These are phyloP conservation scores for Beauveria caledonica DNA, from an alignment of 2,329 filamentous ascomycete genomes.

Conservation along the genomic window DNA sequence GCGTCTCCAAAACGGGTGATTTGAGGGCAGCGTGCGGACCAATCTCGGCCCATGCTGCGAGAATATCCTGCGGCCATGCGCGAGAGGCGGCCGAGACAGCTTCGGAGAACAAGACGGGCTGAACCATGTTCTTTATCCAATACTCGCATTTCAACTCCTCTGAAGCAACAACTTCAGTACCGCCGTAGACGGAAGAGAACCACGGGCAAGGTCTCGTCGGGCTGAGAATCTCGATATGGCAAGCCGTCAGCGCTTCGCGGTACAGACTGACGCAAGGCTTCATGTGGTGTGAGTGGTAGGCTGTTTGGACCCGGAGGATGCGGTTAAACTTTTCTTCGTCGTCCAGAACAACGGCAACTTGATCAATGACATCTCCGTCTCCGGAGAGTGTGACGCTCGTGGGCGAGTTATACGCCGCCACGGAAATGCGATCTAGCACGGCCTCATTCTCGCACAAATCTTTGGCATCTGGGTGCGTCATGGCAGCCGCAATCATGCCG, in stretches of 20 bases:
- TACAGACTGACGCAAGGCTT: background rate
- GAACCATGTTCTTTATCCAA: slow-evolving; percentile 10
- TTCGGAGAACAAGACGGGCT: slow-evolving; percentile 6
- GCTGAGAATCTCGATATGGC: background rate
- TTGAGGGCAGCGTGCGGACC: slow-evolving; percentile 23
- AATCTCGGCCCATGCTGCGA: background rate
- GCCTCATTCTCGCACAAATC: background rate
- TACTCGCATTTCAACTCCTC: background rate
- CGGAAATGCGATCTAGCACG: slow-evolving; percentile 5
- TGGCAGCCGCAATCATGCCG: slow-evolving; percentile 42
- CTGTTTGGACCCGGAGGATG: slow-evolving; percentile 19
- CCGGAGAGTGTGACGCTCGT: slow-evolving; percentile 19
- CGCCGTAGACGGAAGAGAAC: slow-evolving; percentile 3
- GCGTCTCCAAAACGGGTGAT: slow-evolving; percentile 22
- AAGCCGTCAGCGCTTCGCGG: background rate
- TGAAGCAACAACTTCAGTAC: background rate
- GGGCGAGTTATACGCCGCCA: slow-evolving; percentile 16
- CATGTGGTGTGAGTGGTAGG: slow-evolving; percentile 27
- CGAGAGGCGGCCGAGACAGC: background rate
- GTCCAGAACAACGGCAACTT: slow-evolving; percentile 12
- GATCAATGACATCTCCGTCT: slow-evolving; percentile 16
- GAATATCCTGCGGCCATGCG: background rate
- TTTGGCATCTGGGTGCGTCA: slow-evolving; percentile 11
- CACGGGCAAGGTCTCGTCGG: background rate
- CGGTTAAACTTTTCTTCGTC: slow-evolving; percentile 15